Base-by-base conservation (phyloP, 2,329 filamentous ascomycete species). In the Cytospora mali region DNA sequence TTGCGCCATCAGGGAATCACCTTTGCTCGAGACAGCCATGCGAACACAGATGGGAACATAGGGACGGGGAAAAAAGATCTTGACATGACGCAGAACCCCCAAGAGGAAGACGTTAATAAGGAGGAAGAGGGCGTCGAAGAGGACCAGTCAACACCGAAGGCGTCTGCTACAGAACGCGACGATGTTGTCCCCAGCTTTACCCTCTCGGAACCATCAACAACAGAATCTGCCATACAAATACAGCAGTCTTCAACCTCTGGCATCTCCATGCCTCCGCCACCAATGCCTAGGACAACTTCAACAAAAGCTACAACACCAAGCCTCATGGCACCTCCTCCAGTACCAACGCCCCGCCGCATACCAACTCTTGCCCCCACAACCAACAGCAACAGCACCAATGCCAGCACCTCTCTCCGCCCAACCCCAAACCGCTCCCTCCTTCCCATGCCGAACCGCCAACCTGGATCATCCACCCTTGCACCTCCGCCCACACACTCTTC, bases 401-500 rank as follows among this genome's bases (percentile, higher is more conserved):
- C 48, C 49, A 53, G 55, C 27, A 50, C 67, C 50, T 60, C 63
- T 18, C 42, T 31, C 13, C 28, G 49, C 31, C 35, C 61, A 23
- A 39, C 50, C 25, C 59, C 59, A 21, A 52, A 51, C 31, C 59
- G 59, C 48, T 61, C 67, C 58, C 60, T 62, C 64, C 16, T 62
- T 61, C 46, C 58, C 61, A 21, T 31, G 10, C 51, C 35, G 21
- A 51, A 25, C 69, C 48, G 58, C 62, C 58, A 68, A 64, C 65
- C 65, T 66, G 48, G 75, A 66, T 69, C 73, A 9, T 76, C 76
- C 0, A 74, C 76, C 1, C 80, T 88, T 53, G 80, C 81, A 0
- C 85, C 82, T 0, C 85, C 86, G 0, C 83, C 85, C 0, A 81
- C 83, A 16, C 83, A 82, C 71, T 77, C 75, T 33, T 72, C 77